These are phyloP conservation scores for Tulasnella sp. DNA, from an alignment of 768 basidiomycete species.

Conservation along the genomic window DNA sequence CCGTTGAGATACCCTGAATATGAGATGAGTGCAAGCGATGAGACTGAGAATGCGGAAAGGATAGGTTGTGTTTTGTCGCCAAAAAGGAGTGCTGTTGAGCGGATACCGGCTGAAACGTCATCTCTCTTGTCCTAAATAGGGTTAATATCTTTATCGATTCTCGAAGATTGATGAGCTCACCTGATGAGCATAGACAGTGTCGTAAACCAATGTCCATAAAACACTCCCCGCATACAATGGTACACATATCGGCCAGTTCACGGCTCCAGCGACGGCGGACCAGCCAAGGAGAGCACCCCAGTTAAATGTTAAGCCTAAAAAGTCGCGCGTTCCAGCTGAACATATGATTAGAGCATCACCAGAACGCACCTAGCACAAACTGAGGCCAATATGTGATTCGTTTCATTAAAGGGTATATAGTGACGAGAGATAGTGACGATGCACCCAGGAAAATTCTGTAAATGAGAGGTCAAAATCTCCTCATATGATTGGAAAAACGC, in stretches of 20 bases:
- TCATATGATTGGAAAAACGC: background rate
- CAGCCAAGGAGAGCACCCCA: slow-evolving; percentile 95
- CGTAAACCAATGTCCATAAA: slow-evolving; percentile 92
- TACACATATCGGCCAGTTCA: slow-evolving; percentile 69
- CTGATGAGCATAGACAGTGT: slow-evolving; percentile 97
- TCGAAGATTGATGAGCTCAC: slow-evolving; percentile 28
- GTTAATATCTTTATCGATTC: background rate
- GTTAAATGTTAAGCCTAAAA: slow-evolving; percentile 80
- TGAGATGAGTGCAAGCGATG: slow-evolving; percentile 59
- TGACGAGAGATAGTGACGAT: slow-evolving; percentile 75
- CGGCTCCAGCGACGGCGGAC: slow-evolving; percentile 77
- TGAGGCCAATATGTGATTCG: slow-evolving; percentile 95
- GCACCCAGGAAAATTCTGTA: slow-evolving; percentile 81
- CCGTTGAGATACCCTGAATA: slow-evolving; percentile 70
- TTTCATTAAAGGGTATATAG: slow-evolving; percentile 93
- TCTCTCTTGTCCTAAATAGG: slow-evolving; percentile 74
- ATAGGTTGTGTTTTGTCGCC: slow-evolving; percentile 62
- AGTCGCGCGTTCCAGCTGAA: background rate
- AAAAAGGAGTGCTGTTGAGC: slow-evolving; percentile 88
- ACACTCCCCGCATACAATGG: slow-evolving; percentile 85
- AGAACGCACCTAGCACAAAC: slow-evolving; percentile 65
- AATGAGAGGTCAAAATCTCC: background rate
- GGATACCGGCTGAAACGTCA: slow-evolving; percentile 77
- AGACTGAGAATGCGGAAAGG: slow-evolving; percentile 56
- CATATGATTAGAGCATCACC: background rate